Conservation (phyloP, 305 asterid species). For the Rubia peregrina region DNA sequence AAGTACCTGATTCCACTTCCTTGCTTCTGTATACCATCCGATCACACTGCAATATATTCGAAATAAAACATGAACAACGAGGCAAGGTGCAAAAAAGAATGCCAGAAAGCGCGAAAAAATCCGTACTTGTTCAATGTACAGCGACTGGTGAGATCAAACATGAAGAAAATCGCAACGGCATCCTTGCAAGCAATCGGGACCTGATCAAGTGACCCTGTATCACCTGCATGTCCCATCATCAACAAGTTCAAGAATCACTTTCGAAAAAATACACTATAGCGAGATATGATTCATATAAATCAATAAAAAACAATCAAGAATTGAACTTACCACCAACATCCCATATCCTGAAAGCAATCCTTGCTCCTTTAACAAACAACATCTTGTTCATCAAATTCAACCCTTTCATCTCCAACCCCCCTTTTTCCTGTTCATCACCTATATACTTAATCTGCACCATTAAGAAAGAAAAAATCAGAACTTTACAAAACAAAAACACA, state of each 20-base stretch:
- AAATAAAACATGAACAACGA: not conserved
- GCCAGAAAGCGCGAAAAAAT: not conserved
- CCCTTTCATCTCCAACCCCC: slow-evolving; percentile 64
- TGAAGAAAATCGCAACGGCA: slow-evolving; percentile 72
- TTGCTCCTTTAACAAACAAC: slow-evolving; percentile 53
- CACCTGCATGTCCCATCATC: slow-evolving; percentile 35
- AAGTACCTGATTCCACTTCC: slow-evolving; percentile 88
- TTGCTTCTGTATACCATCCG: slow-evolving; percentile 81
- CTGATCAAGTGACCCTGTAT: slow-evolving; percentile 52
- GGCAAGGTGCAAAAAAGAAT: not conserved
- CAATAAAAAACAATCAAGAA: not conserved
- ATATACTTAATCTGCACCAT: slow-evolving; percentile 55
- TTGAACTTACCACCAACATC: slow-evolving; percentile 67
- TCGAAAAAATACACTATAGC: not conserved
- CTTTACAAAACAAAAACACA: not conserved
- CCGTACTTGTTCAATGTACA: slow-evolving; percentile 38
- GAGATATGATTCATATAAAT: not conserved
- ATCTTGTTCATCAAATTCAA: slow-evolving; percentile 69
- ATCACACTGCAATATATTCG: slow-evolving; percentile 47
- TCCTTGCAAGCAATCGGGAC: slow-evolving; percentile 87
- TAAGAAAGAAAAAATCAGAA: not conserved
- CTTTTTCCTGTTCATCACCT: slow-evolving; percentile 68
- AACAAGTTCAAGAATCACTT: not conserved
- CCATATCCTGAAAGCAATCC: slow-evolving; percentile 76
- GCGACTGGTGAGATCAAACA: slow-evolving; percentile 85